These are phyloP conservation scores for Patellifolia procumbens DNA, from an alignment of 179 eudicot genomes.

Conservation along the genomic window DNA sequence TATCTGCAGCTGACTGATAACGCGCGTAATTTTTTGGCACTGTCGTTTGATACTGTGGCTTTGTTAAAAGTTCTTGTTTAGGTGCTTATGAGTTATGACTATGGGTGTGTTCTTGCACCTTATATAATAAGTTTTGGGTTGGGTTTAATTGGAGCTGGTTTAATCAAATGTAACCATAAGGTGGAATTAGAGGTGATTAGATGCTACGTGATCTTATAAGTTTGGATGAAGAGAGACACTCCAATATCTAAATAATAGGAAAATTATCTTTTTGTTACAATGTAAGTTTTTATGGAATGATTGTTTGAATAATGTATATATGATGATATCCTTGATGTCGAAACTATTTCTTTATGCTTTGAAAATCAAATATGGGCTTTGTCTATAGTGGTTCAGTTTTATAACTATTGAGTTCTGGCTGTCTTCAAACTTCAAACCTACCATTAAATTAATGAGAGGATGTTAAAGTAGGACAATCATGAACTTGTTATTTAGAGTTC, in stretches of 20 bases:
- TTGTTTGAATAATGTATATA: too few species aligned
- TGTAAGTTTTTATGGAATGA: background rate
- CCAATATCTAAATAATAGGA: too few species aligned
- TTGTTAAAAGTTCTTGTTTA: constrained; percentile 1
- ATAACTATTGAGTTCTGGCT: background rate
- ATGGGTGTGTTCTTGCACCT: too few species aligned
- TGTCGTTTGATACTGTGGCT: too few species aligned
- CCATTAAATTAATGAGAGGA: background rate
- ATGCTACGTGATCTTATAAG: too few species aligned
- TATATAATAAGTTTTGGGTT: too few species aligned
- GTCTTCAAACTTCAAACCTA: background rate
- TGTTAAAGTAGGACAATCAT: background rate
- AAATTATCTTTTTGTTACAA: background rate
- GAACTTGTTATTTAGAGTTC: background rate
- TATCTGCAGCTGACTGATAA: background rate
- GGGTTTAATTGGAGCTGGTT: too few species aligned
- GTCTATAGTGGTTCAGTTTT: background rate
- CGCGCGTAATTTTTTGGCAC: background rate
- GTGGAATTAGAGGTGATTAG: too few species aligned
- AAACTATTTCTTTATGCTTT: too few species aligned
- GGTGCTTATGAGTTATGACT: background rate
- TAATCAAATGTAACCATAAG: too few species aligned
- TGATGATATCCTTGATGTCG: too few species aligned
- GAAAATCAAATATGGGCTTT: background rate
- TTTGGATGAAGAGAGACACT: too few species aligned